Conservation (phyloP, 2,329 filamentous ascomycete genomes). For the Colletotrichum camelliae region DNA sequence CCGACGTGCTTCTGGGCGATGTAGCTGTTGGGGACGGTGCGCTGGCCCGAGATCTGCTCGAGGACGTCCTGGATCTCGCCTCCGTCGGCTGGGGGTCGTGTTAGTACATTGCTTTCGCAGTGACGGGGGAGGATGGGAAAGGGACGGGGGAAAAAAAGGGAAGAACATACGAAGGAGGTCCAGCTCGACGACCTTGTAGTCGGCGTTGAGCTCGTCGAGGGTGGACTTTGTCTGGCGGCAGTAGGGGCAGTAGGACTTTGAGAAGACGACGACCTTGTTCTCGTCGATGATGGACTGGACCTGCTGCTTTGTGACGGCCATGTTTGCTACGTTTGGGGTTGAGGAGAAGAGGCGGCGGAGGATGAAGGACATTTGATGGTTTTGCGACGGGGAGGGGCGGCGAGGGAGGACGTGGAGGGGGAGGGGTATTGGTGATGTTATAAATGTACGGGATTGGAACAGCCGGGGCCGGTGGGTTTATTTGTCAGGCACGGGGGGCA, state of each 20-base stretch:
- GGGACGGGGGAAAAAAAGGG: background rate
- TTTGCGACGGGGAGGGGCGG: background rate
- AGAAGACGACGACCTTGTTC: conserved; percentile 93
- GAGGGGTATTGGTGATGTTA: background rate
- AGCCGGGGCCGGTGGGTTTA: background rate
- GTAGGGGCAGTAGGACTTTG: conserved; percentile 96
- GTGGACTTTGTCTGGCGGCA: conserved; percentile 81
- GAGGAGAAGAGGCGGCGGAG: conserved; percentile 71
- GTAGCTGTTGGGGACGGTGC: conserved; percentile 95
- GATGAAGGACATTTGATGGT: conserved; percentile 66
- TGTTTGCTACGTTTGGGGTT: conserved; percentile 60
- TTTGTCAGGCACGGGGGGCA: background rate
- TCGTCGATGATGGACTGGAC: conserved; percentile 87
- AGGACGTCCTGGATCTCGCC: conserved; percentile 83
- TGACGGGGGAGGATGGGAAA: background rate
- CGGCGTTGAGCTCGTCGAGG: conserved; percentile 72
- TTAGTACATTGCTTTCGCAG: background rate
- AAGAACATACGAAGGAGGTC: conserved; percentile 76
- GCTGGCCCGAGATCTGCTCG: conserved; percentile 78
- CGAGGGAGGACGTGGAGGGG: background rate
- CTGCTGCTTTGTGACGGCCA: conserved; percentile 85
- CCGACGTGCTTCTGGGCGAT: conserved; percentile 92
- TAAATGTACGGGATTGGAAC: background rate
- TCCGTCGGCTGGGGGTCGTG: conserved; percentile 71
- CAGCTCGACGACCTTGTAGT: conserved; percentile 80